These are phyloP conservation scores for Ceratorhiza oryzae-sativae DNA, from an alignment of 1,284 basidiomycete species.

Conservation along the genomic window DNA sequence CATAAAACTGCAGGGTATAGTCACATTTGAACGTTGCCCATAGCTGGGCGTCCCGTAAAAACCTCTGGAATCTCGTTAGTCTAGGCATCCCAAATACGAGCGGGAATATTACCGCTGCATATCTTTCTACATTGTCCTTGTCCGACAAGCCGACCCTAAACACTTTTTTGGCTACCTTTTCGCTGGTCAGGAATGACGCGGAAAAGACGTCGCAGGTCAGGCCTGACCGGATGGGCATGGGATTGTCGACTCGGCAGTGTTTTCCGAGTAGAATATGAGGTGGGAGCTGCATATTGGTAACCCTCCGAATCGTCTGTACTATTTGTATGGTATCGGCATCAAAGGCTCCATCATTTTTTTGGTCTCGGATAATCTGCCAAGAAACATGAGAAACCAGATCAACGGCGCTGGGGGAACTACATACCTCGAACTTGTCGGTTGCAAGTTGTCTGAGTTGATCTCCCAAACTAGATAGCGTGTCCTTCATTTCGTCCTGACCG, in stretches of 20 bases:
- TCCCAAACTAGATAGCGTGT: not conserved
- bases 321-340: slow-evolving; percentile 14
- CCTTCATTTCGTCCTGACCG: not conserved
- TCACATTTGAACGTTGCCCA: slow-evolving; percentile 28
- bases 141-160: slow-evolving; percentile 32
- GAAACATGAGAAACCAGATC: no score
- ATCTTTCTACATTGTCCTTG: not conserved
- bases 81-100: not conserved
- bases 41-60: slow-evolving; percentile 14
- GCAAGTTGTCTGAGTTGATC: not conserved
- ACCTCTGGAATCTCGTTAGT: not conserved
- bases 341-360: not conserved
- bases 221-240: slow-evolving; percentile 1
- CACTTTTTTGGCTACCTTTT: slow-evolving; percentile 37
- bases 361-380: not conserved
- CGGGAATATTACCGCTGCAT: not conserved
- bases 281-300: slow-evolving; percentile 27
- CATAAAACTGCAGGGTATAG: slow-evolving; percentile 33
- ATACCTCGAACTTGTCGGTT: not conserved
- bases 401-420: not conserved
- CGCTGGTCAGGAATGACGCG: slow-evolving; percentile 18
- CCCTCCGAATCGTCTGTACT: slow-evolving; percentile 11
- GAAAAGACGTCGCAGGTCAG: slow-evolving; percentile 21
- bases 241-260: slow-evolving; percentile 17
- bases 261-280: slow-evolving; percentile 9